These are phyloP conservation scores for Penicillium olsonii DNA, from an alignment of 2,329 filamentous ascomycete species.

Conservation along the genomic window DNA sequence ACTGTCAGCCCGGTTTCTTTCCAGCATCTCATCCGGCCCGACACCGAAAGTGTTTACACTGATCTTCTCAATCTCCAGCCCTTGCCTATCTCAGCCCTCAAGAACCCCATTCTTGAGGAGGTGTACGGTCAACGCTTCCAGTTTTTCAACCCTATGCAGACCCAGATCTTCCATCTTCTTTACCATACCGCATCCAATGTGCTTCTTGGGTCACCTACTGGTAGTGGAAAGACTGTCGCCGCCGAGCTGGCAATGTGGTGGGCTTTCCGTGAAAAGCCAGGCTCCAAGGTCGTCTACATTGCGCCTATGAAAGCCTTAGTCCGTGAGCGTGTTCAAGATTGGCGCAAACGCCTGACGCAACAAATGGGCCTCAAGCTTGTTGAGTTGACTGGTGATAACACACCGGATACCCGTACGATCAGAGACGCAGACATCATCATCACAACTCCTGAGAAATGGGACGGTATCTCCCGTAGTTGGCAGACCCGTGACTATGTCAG, in stretches of 20 bases:
- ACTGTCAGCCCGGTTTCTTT: constrained; percentile 95
- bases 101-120: constrained; percentile 83
- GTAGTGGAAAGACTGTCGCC: constrained; percentile 95
- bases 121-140: constrained; percentile 87
- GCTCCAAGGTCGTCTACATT: constrained; percentile 97
- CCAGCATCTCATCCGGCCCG: constrained; percentile 93
- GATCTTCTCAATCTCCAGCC: constrained; percentile 91
- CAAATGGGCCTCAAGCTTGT: constrained; percentile 89
- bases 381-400: constrained; percentile 96
- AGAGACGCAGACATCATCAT: constrained; percentile 96
- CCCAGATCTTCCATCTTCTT: constrained; percentile 94
- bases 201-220: constrained; percentile 90
- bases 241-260: constrained; percentile 99
- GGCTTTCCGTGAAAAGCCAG: constrained; percentile 91
- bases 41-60: constrained; percentile 96
- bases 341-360: constrained; percentile 76
- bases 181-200: constrained; percentile 94
- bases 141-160: constrained; percentile 99
- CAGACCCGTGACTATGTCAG: constrained; percentile 95
- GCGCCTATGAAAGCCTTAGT: constrained; percentile 99
- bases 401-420: constrained; percentile 93
- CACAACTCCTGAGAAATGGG: constrained; percentile 99
- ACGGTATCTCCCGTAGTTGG: constrained; percentile 98
- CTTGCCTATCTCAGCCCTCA: constrained; percentile 79
- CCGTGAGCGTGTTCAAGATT: constrained; percentile 93